These are phyloP conservation scores for Diaporthe sp. DNA, from an alignment of 2,329 filamentous ascomycete genomes.

Conservation along the genomic window DNA sequence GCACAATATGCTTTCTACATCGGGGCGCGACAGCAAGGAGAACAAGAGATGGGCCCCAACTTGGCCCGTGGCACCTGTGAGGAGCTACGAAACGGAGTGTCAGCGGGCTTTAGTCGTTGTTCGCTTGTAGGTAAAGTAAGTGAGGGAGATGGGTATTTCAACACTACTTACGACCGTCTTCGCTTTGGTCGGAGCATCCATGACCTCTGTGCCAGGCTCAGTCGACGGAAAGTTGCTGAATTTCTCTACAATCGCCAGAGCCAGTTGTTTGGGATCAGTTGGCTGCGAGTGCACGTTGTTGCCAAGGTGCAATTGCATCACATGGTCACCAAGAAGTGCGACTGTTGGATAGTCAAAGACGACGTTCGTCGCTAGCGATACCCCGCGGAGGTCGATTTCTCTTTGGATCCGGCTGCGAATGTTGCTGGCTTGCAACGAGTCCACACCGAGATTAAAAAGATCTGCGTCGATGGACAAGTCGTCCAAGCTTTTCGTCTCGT, in stretches of 20 bases:
- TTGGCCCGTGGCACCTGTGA: constrained; percentile 32
- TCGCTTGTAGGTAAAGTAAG: neutral
- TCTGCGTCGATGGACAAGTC: constrained; percentile 5
- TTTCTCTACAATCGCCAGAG: constrained; percentile 12
- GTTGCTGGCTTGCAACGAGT: constrained; percentile 29
- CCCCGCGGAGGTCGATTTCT: constrained; percentile 8
- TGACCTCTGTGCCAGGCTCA: neutral
- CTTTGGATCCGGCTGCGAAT: constrained; percentile 23
- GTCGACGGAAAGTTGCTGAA: constrained; percentile 10
- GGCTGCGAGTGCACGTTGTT: neutral
- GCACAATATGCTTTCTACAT: neutral
- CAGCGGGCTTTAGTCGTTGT: neutral
- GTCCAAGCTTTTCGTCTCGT: neutral
- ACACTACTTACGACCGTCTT: constrained; percentile 6
- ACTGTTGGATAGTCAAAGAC: constrained; percentile 27
- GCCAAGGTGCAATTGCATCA: constrained; percentile 19
- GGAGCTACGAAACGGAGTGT: neutral
- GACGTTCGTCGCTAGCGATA: constrained; percentile 17
- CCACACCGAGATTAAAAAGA: constrained; percentile 23
- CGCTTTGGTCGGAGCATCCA: neutral
- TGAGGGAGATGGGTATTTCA: neutral
- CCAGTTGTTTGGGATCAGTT: neutral
- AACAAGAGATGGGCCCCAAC: constrained; percentile 25
- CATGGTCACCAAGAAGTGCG: neutral
- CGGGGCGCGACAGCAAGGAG: neutral